Evolutionary conservation across 768 basidiomycete genomes (phyloP), one percentile per base, ranked within the genome.

Genomic region (Multifurca ochricompacta): DNA sequence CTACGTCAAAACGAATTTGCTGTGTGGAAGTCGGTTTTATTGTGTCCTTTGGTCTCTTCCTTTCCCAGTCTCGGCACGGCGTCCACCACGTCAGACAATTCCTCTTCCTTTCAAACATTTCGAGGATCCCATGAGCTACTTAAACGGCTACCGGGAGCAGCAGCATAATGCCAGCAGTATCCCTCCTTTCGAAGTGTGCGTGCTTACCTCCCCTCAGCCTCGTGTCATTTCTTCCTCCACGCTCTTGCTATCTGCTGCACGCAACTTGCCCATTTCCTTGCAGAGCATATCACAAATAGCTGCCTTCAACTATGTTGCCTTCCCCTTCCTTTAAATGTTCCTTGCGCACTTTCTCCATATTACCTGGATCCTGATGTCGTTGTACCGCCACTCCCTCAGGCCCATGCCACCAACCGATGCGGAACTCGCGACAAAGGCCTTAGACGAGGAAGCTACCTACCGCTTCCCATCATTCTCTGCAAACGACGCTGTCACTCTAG

Each of bases 401-500:
- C 69, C 65, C 30, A 81, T 79, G 74, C 69, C 77, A 54, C 83
- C 84, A 34, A 79, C 77, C 51, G 87, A 88, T 59, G 80, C 82
- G 41, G 84, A 88, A 60, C 71, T 88, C 6, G 87, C 87, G 43
- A 81, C 78, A 30, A 80, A 87, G 66, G 74, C 83, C 11, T 73
- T 91, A 62, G 68, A 71, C 42, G 87, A 91, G 58, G 89, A 91
- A 71, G 73, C 77, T 34, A 73, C 59, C 59, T 83, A 80, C 64
- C 83, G 85, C 47, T 91, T 91, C 63, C 71, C 78, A 0, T 77
- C 84, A 21, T 91, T 91, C 69, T 78, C 79, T 28, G 81, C 87
- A 8, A 75, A 79, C 32, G 90, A 91, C 61, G 89, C 89, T 13
- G 80, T 91, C 49, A 90, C 87, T 16, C 74, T 91, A 25, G 82